phyloP scores from a whole-genome alignment of 2,329 filamentous ascomycete genomes.

The Proliferodiscus dingleyae region DNA sequence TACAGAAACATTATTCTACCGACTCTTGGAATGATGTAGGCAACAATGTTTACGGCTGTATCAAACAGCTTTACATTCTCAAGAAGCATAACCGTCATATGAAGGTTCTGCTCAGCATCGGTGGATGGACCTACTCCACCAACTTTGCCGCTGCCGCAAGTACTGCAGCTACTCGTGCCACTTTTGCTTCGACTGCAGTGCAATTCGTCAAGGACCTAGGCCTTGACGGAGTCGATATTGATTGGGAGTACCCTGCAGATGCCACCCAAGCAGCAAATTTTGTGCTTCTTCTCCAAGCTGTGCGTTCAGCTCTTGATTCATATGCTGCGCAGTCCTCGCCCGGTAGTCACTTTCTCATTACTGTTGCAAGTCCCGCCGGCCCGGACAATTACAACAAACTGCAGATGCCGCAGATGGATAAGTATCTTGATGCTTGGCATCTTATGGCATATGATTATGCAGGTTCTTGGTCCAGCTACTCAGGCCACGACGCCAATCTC shows the following conservation, averaged over 20 bases:
- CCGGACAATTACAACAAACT: constrained; percentile 44
- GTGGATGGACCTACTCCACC: constrained; percentile 78
- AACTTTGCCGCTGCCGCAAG: constrained; percentile 68
- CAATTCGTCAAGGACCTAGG: constrained; percentile 69
- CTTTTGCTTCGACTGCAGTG: constrained; percentile 67
- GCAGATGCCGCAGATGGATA: constrained; percentile 41
- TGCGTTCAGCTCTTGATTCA: constrained; percentile 40
- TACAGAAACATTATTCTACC: constrained; percentile 76
- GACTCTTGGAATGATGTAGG: constrained; percentile 59
- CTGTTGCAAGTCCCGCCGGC: constrained; percentile 48
- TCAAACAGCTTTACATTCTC: constrained; percentile 73
- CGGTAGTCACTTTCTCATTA: constrained; percentile 49
- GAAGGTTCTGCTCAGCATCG: constrained; percentile 75
- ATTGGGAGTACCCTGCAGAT: constrained; percentile 25
- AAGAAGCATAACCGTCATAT: constrained; percentile 75
- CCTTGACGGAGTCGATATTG: constrained; percentile 45
- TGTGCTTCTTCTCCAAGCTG: constrained; percentile 29
- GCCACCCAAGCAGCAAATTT: constrained; percentile 27
- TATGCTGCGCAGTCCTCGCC: constrained; percentile 42
- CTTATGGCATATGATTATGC: constrained; percentile 72
- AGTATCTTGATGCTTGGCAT: constrained; percentile 50
- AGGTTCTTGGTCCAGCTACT: constrained; percentile 57
- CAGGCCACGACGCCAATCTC: constrained; percentile 70
- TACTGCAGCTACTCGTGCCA: constrained; percentile 54
- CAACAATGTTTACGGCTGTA: constrained; percentile 72